Conservation (phyloP, 345 rosid genomes). For the Melaleuca quinquenervia region DNA sequence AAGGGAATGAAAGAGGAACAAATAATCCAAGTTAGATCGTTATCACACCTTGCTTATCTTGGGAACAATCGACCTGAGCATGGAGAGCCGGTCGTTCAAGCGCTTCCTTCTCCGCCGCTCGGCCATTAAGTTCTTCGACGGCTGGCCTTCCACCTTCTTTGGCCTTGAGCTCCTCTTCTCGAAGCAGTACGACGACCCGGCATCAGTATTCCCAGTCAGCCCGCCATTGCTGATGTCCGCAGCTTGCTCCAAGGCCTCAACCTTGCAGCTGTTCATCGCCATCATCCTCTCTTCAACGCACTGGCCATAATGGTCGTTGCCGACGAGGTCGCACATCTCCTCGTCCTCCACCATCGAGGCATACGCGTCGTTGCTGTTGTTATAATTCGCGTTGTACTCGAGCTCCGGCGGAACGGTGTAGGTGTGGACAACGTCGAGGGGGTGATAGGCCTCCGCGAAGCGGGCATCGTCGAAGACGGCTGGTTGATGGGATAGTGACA, state of each 20-base stretch:
- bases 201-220: not conserved
- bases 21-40: not conserved
- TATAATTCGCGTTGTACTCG: not conserved
- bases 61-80: slow-evolving; percentile 90
- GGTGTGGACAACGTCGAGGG: not conserved
- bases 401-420: not conserved
- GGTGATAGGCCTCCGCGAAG: slow-evolving; percentile 7
- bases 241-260: slow-evolving; percentile 1
- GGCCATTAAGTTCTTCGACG: slow-evolving; percentile 87
- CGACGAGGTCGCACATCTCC: not conserved
- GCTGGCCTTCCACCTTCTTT: slow-evolving; percentile 71
- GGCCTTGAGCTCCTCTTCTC: not conserved
- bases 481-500: slow-evolving; percentile 11
- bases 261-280: not conserved
- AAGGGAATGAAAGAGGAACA: not conserved
- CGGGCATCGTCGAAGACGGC: slow-evolving; percentile 35
- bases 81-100: slow-evolving; percentile 71
- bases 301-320: not conserved
- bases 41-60: slow-evolving; percentile 84
- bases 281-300: slow-evolving; percentile 26
- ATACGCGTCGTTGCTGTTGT: not conserved
- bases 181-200: not conserved
- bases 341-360: slow-evolving; percentile 1
- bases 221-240: not conserved
- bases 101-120: slow-evolving; percentile 84